These are phyloP conservation scores for Umbelopsis sp. DNA, from an alignment of 192 early-diverging fungal species.

Conservation along the genomic window DNA sequence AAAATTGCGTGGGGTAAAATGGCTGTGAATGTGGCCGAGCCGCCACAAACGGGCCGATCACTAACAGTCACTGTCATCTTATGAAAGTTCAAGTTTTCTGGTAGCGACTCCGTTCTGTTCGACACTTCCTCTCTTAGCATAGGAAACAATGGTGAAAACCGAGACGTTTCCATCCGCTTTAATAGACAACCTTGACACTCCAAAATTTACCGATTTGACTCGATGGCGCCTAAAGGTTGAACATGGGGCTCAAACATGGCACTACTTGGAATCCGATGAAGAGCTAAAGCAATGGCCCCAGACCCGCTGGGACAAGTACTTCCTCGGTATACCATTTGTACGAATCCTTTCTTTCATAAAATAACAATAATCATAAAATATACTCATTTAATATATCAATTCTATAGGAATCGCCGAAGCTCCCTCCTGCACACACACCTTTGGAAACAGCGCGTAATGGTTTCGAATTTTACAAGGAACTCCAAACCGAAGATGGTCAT, in stretches of 20 bases:
- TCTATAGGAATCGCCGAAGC: slow-evolving; percentile 51
- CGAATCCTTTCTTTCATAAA: background rate
- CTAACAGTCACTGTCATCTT: background rate
- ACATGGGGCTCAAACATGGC: slow-evolving; percentile 92
- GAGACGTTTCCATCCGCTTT: slow-evolving; percentile 20
- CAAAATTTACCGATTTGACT: slow-evolving; percentile 67
- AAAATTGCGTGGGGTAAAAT: background rate
- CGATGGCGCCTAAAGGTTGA: slow-evolving; percentile 87
- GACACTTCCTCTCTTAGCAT: background rate
- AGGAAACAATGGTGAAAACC: background rate
- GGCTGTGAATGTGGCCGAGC: too few species aligned
- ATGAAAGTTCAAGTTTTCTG: background rate
- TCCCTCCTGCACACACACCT: slow-evolving; percentile 65
- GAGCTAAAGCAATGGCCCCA: slow-evolving; percentile 68
- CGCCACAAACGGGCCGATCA: background rate
- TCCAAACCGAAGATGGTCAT: slow-evolving; percentile 93
- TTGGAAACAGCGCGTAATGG: slow-evolving; percentile 87
- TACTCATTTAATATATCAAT: background rate
- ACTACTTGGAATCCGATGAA: slow-evolving; percentile 66
- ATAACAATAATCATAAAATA: background rate
- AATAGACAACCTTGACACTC: slow-evolving; percentile 11
- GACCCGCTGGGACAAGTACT: slow-evolving; percentile 82
- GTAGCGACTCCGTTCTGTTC: background rate
- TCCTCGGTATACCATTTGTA: slow-evolving; percentile 76
- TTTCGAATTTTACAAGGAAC: slow-evolving; percentile 82